These are phyloP conservation scores for Cercophora samala DNA, from an alignment of 495 filamentous ascomycete genomes.

Conservation along the genomic window DNA sequence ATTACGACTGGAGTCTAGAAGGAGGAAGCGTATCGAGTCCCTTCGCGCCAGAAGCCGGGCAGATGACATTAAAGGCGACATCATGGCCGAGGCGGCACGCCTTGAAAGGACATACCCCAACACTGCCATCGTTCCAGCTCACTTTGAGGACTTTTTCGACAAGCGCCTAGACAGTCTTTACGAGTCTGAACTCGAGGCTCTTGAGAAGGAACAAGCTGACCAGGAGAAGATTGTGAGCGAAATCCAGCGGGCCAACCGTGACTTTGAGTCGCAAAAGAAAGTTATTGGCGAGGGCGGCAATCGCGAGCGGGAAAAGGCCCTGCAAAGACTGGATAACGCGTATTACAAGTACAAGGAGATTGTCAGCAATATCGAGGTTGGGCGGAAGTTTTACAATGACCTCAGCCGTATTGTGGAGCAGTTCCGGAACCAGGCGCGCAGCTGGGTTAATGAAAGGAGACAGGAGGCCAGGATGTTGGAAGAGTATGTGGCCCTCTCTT, in stretches of 20 bases:
- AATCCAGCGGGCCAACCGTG: conserved; percentile 69
- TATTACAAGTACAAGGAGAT: conserved; percentile 96
- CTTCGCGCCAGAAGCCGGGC: conserved; percentile 72
- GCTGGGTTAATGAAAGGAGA: conserved; percentile 74
- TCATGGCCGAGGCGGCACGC: conserved; percentile 76
- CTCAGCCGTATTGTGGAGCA: conserved; percentile 76
- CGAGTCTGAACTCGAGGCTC: conserved; percentile 64
- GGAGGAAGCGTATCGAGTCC: conserved; percentile 70
- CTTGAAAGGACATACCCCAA: conserved; percentile 83
- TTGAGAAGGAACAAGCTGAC: conserved; percentile 68
- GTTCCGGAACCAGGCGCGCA: conserved; percentile 68
- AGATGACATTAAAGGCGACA: conserved; percentile 85
- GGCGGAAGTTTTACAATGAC: conserved; percentile 95
- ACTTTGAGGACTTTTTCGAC: conserved; percentile 91
- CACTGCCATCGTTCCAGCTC: conserved; percentile 72
- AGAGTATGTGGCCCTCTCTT: conserved; percentile 44
- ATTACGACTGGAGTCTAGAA: conserved; percentile 69
- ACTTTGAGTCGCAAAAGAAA: conserved; percentile 64
- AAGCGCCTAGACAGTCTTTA: conserved; percentile 71
- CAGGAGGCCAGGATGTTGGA: conserved; percentile 79
- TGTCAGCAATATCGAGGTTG: conserved; percentile 80
- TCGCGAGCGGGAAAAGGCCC: conserved; percentile 74
- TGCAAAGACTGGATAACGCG: conserved; percentile 87
- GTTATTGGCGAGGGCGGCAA: conserved; percentile 69
- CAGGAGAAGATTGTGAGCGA: conserved; percentile 68